Conservation (phyloP, 441 rosid genomes). For the Arabidopsis lyrata region DNA sequence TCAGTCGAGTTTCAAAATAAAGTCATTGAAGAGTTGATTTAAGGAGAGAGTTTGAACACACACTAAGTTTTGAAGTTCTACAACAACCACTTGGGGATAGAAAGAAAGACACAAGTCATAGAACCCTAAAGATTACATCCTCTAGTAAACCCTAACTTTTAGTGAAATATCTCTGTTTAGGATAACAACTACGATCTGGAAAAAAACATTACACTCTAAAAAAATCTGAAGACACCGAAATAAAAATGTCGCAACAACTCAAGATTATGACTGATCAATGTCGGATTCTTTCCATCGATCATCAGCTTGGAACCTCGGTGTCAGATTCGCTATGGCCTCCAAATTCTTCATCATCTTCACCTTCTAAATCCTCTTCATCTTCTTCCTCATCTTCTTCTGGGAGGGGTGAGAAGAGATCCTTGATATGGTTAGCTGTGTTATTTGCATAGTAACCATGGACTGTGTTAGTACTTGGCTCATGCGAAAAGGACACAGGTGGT, state of each 20-base stretch:
- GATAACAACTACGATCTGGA: slow-evolving; percentile 21
- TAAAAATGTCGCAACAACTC: neutral
- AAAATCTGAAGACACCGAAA: slow-evolving; percentile 13
- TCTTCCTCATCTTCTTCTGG: slow-evolving; percentile 42
- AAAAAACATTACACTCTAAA: slow-evolving; percentile 30
- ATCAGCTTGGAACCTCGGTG: slow-evolving; percentile 42
- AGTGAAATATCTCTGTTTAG: slow-evolving; percentile 35
- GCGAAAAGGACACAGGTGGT: slow-evolving; percentile 43
- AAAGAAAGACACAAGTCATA: slow-evolving; percentile 27
- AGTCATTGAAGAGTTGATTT: no score
- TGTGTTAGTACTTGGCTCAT: slow-evolving; percentile 31
- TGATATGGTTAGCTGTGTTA: slow-evolving; percentile 41
- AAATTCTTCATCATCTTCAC: slow-evolving; percentile 43
- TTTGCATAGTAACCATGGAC: slow-evolving; percentile 37
- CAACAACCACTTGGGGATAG: slow-evolving; percentile 29
- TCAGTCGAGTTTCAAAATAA: slow-evolving; percentile 13
- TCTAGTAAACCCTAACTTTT: slow-evolving; percentile 36
- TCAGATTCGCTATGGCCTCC: slow-evolving; percentile 45
- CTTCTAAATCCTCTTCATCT: slow-evolving; percentile 38
- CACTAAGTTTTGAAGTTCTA: slow-evolving; percentile 25
- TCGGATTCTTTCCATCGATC: slow-evolving; percentile 12
- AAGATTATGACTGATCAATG: slow-evolving; percentile 21
- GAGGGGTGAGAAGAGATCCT: slow-evolving; percentile 44
- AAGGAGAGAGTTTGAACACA: slow-evolving; percentile 37
- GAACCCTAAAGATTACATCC: slow-evolving; percentile 41